Evolutionary conservation across 345 rosid genomes (phyloP), one percentile per base, ranked within the genome.

Genomic region (Brassica rapa): DNA sequence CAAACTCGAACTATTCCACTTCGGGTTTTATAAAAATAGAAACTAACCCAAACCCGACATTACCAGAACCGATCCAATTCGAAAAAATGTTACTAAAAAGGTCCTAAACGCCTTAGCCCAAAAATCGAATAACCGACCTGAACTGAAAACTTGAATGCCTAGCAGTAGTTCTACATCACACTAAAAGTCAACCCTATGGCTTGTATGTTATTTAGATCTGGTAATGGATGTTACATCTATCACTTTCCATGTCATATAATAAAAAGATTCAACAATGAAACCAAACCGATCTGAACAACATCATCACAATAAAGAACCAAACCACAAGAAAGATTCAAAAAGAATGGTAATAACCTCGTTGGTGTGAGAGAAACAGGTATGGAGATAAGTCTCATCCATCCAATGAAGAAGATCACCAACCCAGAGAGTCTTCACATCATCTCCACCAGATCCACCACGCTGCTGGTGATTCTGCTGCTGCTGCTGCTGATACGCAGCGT

Each of bases 321-420:
- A 43, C 1, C 4, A 11, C 46, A 43, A 43, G n/a, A 11, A 46
- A 4, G 5, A 46, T 3, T 15, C 46, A 43, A 43, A 4, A 11
- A 46, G 6, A 14, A 46, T 3, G 19, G 6, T 46, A 14, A 46
- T 64, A 88, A 24, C 97, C 95, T 92, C 93, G 76, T 89, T 90
- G 66, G 91, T 86, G 46, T 85, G 89, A 75, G 92, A 85, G 70
- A 92, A 92, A 56, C 97, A 90, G 39, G 53, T 77, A 71, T 89
- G 92, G 68, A 92, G 90, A 75, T 90, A 92, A 80, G 89, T 76
- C 84, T 92, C 97, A 59, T 92, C 97, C 97, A 92, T 92, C 97
- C 97, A 92, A 80, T 87, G 88, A 77, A 88, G 89, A 84, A 92
- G 84, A 79, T 92, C 97, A 67, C 97, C 97, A 35, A 92, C 84